Base-by-base conservation (phyloP, 352 stramenopile genomes). In the Phytophthora boehmeriae region DNA sequence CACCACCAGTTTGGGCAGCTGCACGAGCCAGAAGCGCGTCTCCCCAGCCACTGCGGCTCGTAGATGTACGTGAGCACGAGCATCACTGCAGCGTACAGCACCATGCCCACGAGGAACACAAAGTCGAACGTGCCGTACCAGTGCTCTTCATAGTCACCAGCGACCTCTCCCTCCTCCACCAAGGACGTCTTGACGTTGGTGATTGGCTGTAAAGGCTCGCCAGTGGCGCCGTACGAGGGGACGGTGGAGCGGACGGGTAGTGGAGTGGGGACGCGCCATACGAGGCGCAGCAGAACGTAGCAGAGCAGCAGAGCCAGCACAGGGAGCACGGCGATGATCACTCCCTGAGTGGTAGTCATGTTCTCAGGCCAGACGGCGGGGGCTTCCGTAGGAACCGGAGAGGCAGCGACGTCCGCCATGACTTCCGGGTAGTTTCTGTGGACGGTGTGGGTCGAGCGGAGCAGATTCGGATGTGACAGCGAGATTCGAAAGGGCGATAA, bases 1-100 rank as follows among this genome's bases (percentile, higher is more conserved):
- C 19, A 86, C 73, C 11, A 63, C 65, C 2, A 93, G 59, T 58
- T 93, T 90, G 16, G 84, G 85, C n/a, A 89, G 36, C 41, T 90
- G 71, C 57, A 72, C 75, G 30, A 88, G 45, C 85, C 85, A 93
- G 60, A 93, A 92, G 16, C 25, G 56, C 1, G 50, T 55, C 17
- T 73, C 73, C 22, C 46, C n/a, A 90, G 73, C 63, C 87, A 80
- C 35, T 73, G 57, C 8, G 75, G 76, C 59, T 83, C 71, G 68
- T 81, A 88, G n/a, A 88, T 42, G 52, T 49, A 78, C 10, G 84
- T 93, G 36, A 93, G 52, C 19, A 81, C 68, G 25, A 92, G 41
- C 53, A 93, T 73, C 34, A 78, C 59, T 0, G 34, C 59, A 6
- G 70, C 63, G 54, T 86, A 89, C 2, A 88, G 28, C 9, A 59